phyloP scores from a whole-genome alignment of 371 early-diverging fungal genomes.

The Zychaea mexicana region DNA sequence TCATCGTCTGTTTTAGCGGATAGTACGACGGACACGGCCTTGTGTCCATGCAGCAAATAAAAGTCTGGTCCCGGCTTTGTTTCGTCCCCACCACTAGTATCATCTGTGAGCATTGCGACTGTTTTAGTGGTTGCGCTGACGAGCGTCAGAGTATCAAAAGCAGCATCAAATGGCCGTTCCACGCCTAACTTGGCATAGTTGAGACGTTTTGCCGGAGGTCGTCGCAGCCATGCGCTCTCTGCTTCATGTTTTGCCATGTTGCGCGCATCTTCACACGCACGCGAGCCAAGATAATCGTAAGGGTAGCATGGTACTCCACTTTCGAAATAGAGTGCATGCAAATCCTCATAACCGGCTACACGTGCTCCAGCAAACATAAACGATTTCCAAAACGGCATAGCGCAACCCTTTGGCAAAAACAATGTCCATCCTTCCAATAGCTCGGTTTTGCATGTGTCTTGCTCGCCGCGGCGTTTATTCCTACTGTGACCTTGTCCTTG shows the following conservation, averaged over 20 bases:
- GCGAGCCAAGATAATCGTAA: slow-evolving; percentile 59
- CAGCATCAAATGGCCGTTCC: slow-evolving; percentile 63
- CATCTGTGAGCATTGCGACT: too few species aligned
- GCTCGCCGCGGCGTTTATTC: too few species aligned
- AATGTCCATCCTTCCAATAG: slow-evolving; percentile 78
- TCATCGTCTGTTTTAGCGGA: background rate
- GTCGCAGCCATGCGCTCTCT: slow-evolving; percentile 50
- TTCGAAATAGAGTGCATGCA: slow-evolving; percentile 61
- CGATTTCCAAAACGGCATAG: slow-evolving; percentile 85
- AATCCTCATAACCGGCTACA: slow-evolving; percentile 65
- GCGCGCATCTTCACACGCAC: slow-evolving; percentile 48
- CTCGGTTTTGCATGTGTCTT: slow-evolving; percentile 23
- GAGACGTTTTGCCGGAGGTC: slow-evolving; percentile 73
- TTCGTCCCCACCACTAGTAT: background rate
- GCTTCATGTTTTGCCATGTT: slow-evolving; percentile 24
- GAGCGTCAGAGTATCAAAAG: slow-evolving; percentile 39
- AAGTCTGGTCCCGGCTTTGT: slow-evolving; percentile 1
- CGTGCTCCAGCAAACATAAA: slow-evolving; percentile 89
- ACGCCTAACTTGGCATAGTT: slow-evolving; percentile 69
- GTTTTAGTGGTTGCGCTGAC: too few species aligned
- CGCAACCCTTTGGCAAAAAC: slow-evolving; percentile 82
- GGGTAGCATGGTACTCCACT: slow-evolving; percentile 59
- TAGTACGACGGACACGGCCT: background rate
- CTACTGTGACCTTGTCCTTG: background rate
- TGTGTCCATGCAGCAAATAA: slow-evolving; percentile 7